These are phyloP conservation scores for Bipolaris victoriae DNA, from an alignment of 2,329 filamentous ascomycete genomes.

Conservation along the genomic window DNA sequence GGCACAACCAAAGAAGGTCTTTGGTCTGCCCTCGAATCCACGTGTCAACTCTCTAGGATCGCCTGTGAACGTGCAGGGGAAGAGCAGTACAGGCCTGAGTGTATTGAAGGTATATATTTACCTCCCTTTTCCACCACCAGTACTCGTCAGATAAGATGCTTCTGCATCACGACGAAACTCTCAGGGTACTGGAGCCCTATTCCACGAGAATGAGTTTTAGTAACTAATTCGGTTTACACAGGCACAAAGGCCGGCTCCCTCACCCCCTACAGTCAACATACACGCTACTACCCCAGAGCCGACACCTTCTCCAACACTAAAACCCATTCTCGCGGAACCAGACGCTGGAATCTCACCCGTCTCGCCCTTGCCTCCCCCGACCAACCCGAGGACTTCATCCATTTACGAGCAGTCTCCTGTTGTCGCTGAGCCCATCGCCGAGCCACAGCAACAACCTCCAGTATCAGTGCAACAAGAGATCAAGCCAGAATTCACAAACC, in stretches of 20 bases:
- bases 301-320: slow-evolving; percentile 36
- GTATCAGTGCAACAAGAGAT: neutral
- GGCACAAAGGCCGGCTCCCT: slow-evolving; percentile 32
- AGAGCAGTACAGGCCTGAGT: slow-evolving; percentile 48
- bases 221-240: slow-evolving; percentile 5
- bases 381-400: slow-evolving; percentile 29
- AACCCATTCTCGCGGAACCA: slow-evolving; percentile 21
- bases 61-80: slow-evolving; percentile 42
- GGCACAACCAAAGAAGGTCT: slow-evolving; percentile 31
- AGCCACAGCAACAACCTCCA: slow-evolving; percentile 7
- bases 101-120: slow-evolving; percentile 45
- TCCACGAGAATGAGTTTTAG: neutral
- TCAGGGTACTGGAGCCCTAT: slow-evolving; percentile 15
- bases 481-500: neutral
- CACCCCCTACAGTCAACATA: slow-evolving; percentile 20
- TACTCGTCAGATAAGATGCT: slow-evolving; percentile 25
- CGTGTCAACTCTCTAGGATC: slow-evolving; percentile 28
- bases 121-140: slow-evolving; percentile 30
- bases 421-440: neutral
- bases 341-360: slow-evolving; percentile 31
- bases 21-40: slow-evolving; percentile 43
- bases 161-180: slow-evolving; percentile 12
- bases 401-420: slow-evolving; percentile 31
- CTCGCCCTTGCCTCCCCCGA: slow-evolving; percentile 25
- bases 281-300: slow-evolving; percentile 40